Percentiles rank a stretch among this genome's conserved stretches.
phyloP scores from a whole-genome alignment of 2,329 filamentous ascomycete genomes.

The Plenodomus lindquistii region DNA sequence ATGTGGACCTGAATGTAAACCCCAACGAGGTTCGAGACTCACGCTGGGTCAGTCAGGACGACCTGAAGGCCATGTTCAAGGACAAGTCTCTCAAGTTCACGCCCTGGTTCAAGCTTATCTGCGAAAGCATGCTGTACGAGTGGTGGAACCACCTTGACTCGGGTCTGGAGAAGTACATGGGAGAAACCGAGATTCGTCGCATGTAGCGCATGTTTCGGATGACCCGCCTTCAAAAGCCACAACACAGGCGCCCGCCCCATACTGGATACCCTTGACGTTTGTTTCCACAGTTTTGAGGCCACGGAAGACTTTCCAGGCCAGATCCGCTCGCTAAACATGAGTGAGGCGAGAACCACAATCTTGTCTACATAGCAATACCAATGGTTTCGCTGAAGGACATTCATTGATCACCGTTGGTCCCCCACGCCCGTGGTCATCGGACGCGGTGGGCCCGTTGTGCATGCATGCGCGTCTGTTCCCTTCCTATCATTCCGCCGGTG shows the following conservation, averaged over 20 bases:
- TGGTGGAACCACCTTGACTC: slow-evolving; percentile 90
- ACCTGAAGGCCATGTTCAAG: slow-evolving; percentile 82
- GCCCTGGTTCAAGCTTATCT: slow-evolving; percentile 99
- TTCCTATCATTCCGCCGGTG: slow-evolving; percentile 28
- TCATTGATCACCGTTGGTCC: slow-evolving; percentile 25
- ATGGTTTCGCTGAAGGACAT: slow-evolving; percentile 19
- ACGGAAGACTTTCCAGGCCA: slow-evolving; percentile 12
- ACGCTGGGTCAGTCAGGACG: slow-evolving; percentile 79
- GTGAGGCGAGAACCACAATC: slow-evolving; percentile 28
- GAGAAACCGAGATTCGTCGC: slow-evolving; percentile 83
- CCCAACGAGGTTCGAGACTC: slow-evolving; percentile 87
- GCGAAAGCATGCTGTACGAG: slow-evolving; percentile 94
- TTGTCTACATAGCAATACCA: slow-evolving; percentile 34
- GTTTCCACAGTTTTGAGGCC: neutral
- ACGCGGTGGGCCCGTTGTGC: slow-evolving; percentile 1
- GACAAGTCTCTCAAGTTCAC: slow-evolving; percentile 84
- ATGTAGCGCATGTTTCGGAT: slow-evolving; percentile 58
- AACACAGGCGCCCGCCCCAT: neutral
- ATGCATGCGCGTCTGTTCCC: slow-evolving; percentile 13
- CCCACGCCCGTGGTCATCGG: slow-evolving; percentile 28
- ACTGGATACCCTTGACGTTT: neutral
- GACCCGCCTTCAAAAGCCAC: neutral
- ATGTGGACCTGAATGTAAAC: slow-evolving; percentile 81
- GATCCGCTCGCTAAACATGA: slow-evolving; percentile 15
- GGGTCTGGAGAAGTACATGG: slow-evolving; percentile 80